These are phyloP conservation scores for Cyphellophora europaea DNA, from an alignment of 2,329 filamentous ascomycete species.

Conservation along the genomic window DNA sequence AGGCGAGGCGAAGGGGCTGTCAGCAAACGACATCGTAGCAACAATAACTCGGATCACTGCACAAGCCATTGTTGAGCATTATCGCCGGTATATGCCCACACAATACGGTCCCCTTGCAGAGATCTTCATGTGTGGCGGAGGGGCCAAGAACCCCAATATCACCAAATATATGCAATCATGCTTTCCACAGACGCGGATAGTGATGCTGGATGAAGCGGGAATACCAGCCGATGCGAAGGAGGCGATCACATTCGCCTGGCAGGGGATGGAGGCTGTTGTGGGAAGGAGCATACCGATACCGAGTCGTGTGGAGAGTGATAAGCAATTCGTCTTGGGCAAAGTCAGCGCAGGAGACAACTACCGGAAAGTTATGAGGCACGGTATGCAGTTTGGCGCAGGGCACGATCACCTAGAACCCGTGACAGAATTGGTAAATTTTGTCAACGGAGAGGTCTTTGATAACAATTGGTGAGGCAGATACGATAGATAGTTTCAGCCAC, in stretches of 20 bases:
- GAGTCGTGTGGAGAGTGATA: slow-evolving; percentile 42
- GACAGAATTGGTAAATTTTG: slow-evolving; percentile 41
- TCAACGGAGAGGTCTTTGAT: slow-evolving; percentile 38
- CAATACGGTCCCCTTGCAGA: slow-evolving; percentile 37
- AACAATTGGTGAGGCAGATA: slow-evolving; percentile 39
- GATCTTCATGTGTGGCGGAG: slow-evolving; percentile 53
- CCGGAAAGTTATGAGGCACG: slow-evolving; percentile 42
- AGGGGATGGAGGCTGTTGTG: slow-evolving; percentile 50
- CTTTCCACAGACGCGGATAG: slow-evolving; percentile 40
- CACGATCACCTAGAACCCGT: slow-evolving; percentile 37
- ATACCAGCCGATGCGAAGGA: slow-evolving; percentile 51
- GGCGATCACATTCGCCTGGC: slow-evolving; percentile 51
- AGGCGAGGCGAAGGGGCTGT: slow-evolving; percentile 35
- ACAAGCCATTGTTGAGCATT: slow-evolving; percentile 46
- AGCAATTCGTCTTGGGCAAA: slow-evolving; percentile 46
- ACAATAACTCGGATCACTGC: slow-evolving; percentile 52
- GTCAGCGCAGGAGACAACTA: slow-evolving; percentile 47
- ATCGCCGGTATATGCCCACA: slow-evolving; percentile 37
- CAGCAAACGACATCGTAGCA: slow-evolving; percentile 45
- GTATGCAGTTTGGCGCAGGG: slow-evolving; percentile 41
- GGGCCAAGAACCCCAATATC: slow-evolving; percentile 51
- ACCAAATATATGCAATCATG: slow-evolving; percentile 40
- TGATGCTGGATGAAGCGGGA: slow-evolving; percentile 49
- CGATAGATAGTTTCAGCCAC: too few species aligned
- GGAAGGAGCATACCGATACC: slow-evolving; percentile 48